These are phyloP conservation scores for Blumeriella jaapii DNA, from an alignment of 2,329 filamentous ascomycete genomes.

Conservation along the genomic window DNA sequence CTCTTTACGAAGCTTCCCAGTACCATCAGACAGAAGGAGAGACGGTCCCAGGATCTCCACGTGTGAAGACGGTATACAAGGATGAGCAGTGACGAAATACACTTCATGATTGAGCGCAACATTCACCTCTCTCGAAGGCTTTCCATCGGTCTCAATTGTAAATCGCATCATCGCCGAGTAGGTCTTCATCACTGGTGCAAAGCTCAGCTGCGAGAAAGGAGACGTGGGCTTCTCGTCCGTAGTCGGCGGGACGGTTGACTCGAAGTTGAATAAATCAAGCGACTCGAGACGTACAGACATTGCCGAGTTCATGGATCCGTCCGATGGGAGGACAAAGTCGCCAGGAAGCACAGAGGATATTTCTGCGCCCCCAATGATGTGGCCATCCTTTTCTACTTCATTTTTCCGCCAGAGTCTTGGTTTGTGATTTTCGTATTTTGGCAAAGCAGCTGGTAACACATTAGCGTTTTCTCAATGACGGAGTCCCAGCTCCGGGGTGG, in stretches of 20 bases:
- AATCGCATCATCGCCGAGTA: slow-evolving; percentile 27
- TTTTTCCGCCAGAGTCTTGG: slow-evolving; percentile 51
- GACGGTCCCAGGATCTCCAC: slow-evolving; percentile 47
- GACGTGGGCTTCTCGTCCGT: slow-evolving; percentile 25
- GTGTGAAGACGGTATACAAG: slow-evolving; percentile 46
- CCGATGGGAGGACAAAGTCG: slow-evolving; percentile 51
- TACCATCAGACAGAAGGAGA: too few relatives aligned
- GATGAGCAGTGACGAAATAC: slow-evolving; percentile 54
- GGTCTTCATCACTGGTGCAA: slow-evolving; percentile 16
- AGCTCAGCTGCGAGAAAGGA: slow-evolving; percentile 11
- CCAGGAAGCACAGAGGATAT: slow-evolving; percentile 42
- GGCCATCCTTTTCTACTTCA: slow-evolving; percentile 46
- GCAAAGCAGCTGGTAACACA: too few relatives aligned
- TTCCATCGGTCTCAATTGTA: slow-evolving; percentile 12
- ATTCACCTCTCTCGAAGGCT: slow-evolving; percentile 19
- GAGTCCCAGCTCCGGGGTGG: too few relatives aligned
- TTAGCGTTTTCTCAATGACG: too few relatives aligned
- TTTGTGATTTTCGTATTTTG: too few relatives aligned
- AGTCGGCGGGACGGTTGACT: slow-evolving; percentile 32
- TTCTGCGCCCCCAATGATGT: slow-evolving; percentile 46
- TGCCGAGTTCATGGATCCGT: slow-evolving; percentile 40
- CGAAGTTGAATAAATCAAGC: slow-evolving; percentile 36
- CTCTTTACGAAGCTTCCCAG: too few relatives aligned
- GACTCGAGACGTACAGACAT: slow-evolving; percentile 39
- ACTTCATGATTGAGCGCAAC: slow-evolving; percentile 44